Base-by-base conservation (phyloP, 352 stramenopile species). In the Globisporangium orthogonon region DNA sequence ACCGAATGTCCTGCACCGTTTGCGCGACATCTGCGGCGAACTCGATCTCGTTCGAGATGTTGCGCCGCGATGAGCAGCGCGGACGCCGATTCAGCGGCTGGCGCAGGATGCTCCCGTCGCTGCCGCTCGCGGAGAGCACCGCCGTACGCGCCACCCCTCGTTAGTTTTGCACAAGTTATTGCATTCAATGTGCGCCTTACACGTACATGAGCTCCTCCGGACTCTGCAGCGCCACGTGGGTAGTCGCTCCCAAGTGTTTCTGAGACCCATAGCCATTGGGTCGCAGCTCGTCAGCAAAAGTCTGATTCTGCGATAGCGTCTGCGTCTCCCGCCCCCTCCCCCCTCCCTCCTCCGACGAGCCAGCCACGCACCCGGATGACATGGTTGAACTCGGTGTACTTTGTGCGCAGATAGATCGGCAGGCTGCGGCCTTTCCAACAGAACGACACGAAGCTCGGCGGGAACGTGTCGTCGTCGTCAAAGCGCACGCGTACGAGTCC, bases 351-450 rank as follows among this genome's bases (percentile, higher is more conserved):
- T 37, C 33, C 33, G 23, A 23, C 23, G 23, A 23, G 23, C 7
- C 37, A 43, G 37, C 37, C 45, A 68, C 74, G 55, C 52, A 91
- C 84, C 56, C 80, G 69, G 62, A 95, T 95, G 43, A 91, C 78
- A 51, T 94, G 86, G 62, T 95, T 89, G 64, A 92, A 95, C 66
- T 95, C 86, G 3, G 83, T 83, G 67, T 88, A 91, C 56, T 95
- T 95, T 7, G 83, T 91, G 49, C 86, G 82, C 43, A 94, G 46
- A 46, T 91, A 90, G 54, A 95, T 92, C 3, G 86, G 83, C 9
- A 93, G 62, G 51, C 79, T 91, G n/a, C 77, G 67, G 48, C 86
- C 86, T 74, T 95, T 95, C 86, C 86, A 95, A 71, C 83, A 94
- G 51, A 93, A 93, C 30, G 86, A 95, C 29, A 94, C 56, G 40